Conservation (phyloP, 257 asterid genomes). For the Solanum lignicaule region DNA sequence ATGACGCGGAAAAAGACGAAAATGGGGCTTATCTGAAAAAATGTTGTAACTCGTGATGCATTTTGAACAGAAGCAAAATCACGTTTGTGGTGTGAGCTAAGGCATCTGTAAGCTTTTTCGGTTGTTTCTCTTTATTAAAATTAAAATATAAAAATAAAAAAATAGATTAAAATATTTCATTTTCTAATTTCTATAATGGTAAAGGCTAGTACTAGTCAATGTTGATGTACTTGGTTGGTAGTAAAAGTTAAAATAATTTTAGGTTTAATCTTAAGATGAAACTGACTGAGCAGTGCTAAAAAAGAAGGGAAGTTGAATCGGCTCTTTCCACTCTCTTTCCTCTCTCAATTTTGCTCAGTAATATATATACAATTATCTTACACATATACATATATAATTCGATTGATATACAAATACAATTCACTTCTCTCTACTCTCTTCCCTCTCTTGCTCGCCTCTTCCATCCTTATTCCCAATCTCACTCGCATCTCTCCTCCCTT, state of each 20-base stretch:
- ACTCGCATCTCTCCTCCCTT: rapidly evolving
- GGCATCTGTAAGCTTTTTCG: background rate
- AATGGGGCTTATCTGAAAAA: conserved; percentile 12
- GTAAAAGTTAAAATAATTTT: background rate
- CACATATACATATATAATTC: no score
- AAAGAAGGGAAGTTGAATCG: background rate
- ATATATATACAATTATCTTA: rapidly evolving
- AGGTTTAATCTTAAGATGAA: background rate
- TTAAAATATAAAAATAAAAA: no score
- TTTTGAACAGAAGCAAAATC: conserved; percentile 21
- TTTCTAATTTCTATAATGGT: background rate
- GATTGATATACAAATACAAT: no score
- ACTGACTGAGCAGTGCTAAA: background rate
- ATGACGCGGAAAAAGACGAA: conserved; percentile 18
- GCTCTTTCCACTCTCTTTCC: no score
- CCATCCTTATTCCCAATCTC: no score
- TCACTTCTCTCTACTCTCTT: no score
- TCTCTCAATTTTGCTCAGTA: no score
- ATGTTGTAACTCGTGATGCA: conserved; percentile 9
- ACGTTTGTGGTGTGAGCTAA: conserved; percentile 21
- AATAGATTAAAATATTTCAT: background rate
- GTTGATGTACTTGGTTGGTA: background rate
- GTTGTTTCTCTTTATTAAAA: background rate
- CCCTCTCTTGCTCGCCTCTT: rapidly evolving
- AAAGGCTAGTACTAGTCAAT: background rate